Evolutionary conservation across 1,139 yeast genomes (phyloP).

Genomic region (Geotrichum reessii): DNA sequence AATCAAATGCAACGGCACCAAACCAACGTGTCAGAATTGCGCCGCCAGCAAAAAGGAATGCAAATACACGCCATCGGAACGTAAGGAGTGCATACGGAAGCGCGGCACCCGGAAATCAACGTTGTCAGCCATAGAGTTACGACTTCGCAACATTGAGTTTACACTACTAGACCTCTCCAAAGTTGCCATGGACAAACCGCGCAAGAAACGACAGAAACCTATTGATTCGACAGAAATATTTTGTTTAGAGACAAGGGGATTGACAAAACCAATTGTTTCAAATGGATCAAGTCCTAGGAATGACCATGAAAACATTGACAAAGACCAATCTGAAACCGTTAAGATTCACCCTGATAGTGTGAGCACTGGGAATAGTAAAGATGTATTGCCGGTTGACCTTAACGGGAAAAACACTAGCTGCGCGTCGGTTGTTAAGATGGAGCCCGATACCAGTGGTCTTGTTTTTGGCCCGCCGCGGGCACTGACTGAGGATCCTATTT

Average conservation of each 20-base stretch:
- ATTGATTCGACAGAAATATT: neutral
- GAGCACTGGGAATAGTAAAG: no score
- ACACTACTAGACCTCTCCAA: neutral
- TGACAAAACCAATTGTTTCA: no score
- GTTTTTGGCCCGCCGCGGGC: conserved; percentile 5
- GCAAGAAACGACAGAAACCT: neutral
- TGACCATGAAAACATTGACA: conserved; percentile 3
- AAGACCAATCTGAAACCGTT: neutral
- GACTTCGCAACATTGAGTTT: neutral
- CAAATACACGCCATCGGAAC: conserved; percentile 30
- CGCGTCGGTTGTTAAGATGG: neutral
- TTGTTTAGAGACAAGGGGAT: no score
- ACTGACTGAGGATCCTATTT: neutral
- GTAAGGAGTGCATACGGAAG: neutral
- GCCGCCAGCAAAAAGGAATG: conserved; percentile 39
- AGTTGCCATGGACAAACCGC: neutral
- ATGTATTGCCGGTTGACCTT: no score
- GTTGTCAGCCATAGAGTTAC: neutral
- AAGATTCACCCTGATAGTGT: no score
- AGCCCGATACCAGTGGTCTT: neutral
- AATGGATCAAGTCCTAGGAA: neutral
- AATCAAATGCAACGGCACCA: conserved; percentile 66
- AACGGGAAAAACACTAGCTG: neutral
- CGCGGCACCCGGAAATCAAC: neutral
- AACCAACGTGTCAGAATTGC: conserved; percentile 63